Evolutionary conservation across 1,284 basidiomycete species (phyloP), one percentile per base, ranked within the genome.

Genomic region (Puccinia polysora): DNA sequence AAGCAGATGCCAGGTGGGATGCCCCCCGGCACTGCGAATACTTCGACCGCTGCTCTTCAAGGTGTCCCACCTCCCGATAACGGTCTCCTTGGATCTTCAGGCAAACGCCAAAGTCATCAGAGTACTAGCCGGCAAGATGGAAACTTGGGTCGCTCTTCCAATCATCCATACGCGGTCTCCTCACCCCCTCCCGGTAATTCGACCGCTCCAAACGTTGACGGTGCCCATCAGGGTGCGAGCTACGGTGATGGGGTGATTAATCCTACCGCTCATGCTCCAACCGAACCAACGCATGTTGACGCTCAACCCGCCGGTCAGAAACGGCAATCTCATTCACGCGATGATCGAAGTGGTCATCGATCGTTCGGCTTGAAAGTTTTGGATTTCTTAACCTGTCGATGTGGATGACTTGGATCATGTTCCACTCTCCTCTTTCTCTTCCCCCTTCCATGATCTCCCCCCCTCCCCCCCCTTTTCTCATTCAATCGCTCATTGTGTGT

Each of bases 361-460:
- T 56, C 67, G 38, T 59, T 69, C 40, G 67, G 67, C 2, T 34
- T 56, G 40, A 69, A 69, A 34, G 36, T 69, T 15, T 45, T 56
- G 40, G 47, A 69, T 49, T 69, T 69, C 49, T 52, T 69, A n/a
- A 69, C 67, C 20, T 69, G 67, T 52, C 55, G 67, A 7, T 69
- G 67, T 30, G 55, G 36, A 34, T 69, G 47, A 69, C 34, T 23
- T 20, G 18, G 45, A 12, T 2, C 28, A 4, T 25, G 50, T 4
- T 18, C n/a, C 5, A 28, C 25, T 2, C 14, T 14, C 20, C 14
- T 49, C 25, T 30, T 28, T 28, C 30, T 49, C 30, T 32, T 59
- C 14, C 18, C 36, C 34, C 15, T 32, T n/a, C 25, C 28, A 15
- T 55, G 8, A 7, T 18, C 7, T 18, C 40, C 7, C 18, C 8